These are phyloP conservation scores for Talaromyces proteolyticus DNA, from an alignment of 495 filamentous ascomycete genomes.

Conservation along the genomic window DNA sequence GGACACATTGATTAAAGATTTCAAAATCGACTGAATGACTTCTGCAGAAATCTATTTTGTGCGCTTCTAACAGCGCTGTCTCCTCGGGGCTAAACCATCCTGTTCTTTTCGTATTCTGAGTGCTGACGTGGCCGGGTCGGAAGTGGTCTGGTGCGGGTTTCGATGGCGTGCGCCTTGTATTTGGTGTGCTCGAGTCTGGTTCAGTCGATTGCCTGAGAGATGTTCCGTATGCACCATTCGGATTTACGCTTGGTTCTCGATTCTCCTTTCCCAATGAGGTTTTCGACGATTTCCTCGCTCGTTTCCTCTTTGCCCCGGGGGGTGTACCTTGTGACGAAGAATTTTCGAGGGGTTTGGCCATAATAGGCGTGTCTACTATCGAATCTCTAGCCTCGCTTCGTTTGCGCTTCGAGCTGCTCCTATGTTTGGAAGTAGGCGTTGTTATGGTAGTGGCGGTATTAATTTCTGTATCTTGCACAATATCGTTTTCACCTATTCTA, in stretches of 20 bases:
- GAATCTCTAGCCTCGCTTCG: no score
- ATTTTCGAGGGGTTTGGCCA: not conserved
- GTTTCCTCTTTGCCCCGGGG: constrained; percentile 2
- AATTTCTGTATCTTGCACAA: no score
- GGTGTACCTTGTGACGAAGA: not conserved
- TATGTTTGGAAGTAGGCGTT: not conserved
- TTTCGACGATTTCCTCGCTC: not conserved
- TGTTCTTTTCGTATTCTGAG: constrained; percentile 48
- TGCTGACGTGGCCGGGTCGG: constrained; percentile 3
- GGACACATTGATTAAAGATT: constrained; percentile 31
- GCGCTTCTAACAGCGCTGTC: constrained; percentile 43
- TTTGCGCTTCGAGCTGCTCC: no score
- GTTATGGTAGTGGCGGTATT: no score
- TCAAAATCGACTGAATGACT: constrained; percentile 11
- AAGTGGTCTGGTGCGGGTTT: no score
- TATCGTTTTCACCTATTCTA: no score
- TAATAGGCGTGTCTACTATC: not conserved
- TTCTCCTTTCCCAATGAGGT: not conserved
- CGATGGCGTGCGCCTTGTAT: no score
- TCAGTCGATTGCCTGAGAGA: no score
- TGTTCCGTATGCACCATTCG: not conserved
- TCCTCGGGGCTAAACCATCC: constrained; percentile 73
- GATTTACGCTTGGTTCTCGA: not conserved
- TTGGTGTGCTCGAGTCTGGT: no score
- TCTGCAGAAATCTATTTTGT: constrained; percentile 34